A percentile compares a stretch with the other conserved stretches of the same genome.
phyloP scores from a whole-genome alignment of 768 basidiomycete species.

The Auriscalpium microsporum region DNA sequence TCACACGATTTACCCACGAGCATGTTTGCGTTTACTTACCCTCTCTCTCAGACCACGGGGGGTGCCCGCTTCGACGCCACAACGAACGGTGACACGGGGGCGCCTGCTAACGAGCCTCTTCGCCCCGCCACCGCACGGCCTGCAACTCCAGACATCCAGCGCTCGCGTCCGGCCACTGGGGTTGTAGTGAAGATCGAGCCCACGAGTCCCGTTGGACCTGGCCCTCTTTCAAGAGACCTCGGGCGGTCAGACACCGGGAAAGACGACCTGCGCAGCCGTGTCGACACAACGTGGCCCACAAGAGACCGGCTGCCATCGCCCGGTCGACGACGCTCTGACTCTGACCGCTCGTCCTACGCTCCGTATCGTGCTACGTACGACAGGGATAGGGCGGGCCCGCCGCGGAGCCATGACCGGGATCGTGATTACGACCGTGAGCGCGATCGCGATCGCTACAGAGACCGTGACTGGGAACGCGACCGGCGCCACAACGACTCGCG shows the following conservation, averaged over 20 bases:
- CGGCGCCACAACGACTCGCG: slow-evolving; percentile 30
- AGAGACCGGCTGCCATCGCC: neutral
- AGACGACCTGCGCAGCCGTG: neutral
- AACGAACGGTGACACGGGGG: neutral
- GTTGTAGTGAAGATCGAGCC: neutral
- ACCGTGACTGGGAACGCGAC: slow-evolving; percentile 27
- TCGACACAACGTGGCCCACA: neutral
- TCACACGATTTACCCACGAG: neutral
- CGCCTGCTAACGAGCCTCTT: neutral
- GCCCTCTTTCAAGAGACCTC: neutral
- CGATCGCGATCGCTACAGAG: slow-evolving; percentile 29
- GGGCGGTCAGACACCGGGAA: neutral
- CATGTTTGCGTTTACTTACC: neutral
- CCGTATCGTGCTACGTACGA: slow-evolving; percentile 18
- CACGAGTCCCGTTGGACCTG: neutral
- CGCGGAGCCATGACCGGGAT: slow-evolving; percentile 27
- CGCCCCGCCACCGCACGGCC: neutral
- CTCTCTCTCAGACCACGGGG: neutral
- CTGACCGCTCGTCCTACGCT: neutral
- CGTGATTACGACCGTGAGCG: slow-evolving; percentile 24
- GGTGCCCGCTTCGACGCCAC: neutral
- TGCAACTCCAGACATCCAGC: slow-evolving; percentile 9
- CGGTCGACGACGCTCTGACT: neutral
- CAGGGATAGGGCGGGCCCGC: slow-evolving; percentile 12
- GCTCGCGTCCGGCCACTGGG: neutral